Evolutionary conservation across 2,329 filamentous ascomycete species (phyloP).

Genomic region (Sordariomycetes sp.): DNA sequence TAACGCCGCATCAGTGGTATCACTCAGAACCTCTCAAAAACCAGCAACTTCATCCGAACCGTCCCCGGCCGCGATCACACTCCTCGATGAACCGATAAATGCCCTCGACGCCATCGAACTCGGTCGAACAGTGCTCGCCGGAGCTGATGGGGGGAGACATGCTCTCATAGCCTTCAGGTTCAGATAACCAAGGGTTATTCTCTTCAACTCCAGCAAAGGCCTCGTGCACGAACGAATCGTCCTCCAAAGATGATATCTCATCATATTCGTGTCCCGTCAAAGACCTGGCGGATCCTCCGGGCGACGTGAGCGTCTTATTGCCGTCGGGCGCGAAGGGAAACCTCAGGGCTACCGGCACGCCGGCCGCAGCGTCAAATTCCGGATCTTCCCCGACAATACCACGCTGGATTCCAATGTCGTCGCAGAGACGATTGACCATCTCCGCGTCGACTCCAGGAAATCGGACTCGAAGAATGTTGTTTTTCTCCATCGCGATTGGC

Average conservation of each 20-base stretch:
- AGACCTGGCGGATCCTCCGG: slow-evolving; percentile 38
- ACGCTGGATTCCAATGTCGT: slow-evolving; percentile 75
- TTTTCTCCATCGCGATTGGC: slow-evolving; percentile 63
- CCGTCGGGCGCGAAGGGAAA: slow-evolving; percentile 74
- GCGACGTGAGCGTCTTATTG: slow-evolving; percentile 29
- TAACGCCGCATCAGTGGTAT: slow-evolving; percentile 1
- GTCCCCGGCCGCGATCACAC: slow-evolving; percentile 36
- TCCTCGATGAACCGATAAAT: slow-evolving; percentile 51
- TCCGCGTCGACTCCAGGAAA: slow-evolving; percentile 86
- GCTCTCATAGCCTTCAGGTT: slow-evolving; percentile 38
- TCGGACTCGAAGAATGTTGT: slow-evolving; percentile 64
- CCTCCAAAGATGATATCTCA: slow-evolving; percentile 21
- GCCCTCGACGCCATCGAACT: slow-evolving; percentile 46
- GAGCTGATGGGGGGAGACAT: slow-evolving; percentile 39
- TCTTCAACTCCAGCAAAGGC: slow-evolving; percentile 30
- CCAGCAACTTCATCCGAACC: slow-evolving; percentile 14
- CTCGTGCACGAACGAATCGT: slow-evolving; percentile 25
- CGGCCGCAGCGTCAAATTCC: slow-evolving; percentile 59
- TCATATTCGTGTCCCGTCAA: slow-evolving; percentile 30
- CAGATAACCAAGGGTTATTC: slow-evolving; percentile 39
- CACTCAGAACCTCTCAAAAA: background rate
- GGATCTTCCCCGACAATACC: slow-evolving; percentile 71
- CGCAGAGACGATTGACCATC: slow-evolving; percentile 73
- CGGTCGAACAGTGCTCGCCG: slow-evolving; percentile 32
- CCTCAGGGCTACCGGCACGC: slow-evolving; percentile 64